Evolutionary conservation across 345 rosid species (phyloP).

Genomic region (Eucalyptus coolabah): DNA sequence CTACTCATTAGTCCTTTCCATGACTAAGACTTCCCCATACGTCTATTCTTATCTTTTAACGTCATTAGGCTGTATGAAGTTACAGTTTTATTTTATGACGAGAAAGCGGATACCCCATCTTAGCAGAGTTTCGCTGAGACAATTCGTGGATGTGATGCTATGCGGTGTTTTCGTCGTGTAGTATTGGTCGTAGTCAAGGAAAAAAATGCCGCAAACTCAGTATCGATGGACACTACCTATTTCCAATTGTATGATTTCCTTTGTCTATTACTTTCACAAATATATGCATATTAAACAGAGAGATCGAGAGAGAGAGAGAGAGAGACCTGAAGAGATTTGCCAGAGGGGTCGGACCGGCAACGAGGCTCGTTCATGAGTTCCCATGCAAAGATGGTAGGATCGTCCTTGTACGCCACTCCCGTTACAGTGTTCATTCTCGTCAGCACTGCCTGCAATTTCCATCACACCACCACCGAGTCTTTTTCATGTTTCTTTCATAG

Average conservation of each 20-base stretch:
- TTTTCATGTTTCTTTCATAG: neutral
- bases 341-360: constrained; percentile 32
- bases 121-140: neutral
- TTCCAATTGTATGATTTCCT: neutral
- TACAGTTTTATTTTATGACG: neutral
- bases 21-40: neutral
- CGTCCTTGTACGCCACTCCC: constrained; percentile 56
- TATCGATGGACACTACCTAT: neutral
- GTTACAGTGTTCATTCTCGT: constrained; percentile 64
- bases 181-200: neutral
- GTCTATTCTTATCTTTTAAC: neutral
- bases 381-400: constrained; percentile 81
- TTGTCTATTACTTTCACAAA: neutral
- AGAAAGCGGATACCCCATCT: neutral
- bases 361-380: constrained; percentile 88
- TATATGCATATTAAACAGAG: neutral
- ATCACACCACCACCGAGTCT: neutral
- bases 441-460: constrained; percentile 37
- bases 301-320: neutral
- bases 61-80: neutral
- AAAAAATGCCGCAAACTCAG: neutral
- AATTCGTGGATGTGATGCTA: neutral
- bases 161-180: neutral
- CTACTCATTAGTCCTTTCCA: neutral
- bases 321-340: constrained; percentile 38